Evolutionary conservation across 2,329 filamentous ascomycete genomes (phyloP), one percentile per base, ranked within the genome.

Genomic region (Leptosphaerulina australis): DNA sequence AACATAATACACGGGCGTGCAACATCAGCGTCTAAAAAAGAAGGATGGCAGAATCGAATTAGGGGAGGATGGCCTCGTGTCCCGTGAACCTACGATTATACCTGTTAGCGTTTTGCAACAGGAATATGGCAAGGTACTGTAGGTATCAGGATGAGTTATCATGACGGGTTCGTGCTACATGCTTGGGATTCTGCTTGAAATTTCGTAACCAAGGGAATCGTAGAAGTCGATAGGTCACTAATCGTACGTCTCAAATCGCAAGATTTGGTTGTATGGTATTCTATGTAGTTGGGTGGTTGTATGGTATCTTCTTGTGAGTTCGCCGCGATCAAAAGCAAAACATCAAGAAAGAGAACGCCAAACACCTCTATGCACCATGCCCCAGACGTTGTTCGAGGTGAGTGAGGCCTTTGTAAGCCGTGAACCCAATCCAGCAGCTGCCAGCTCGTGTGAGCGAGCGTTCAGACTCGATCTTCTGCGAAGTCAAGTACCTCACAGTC

Each of bases 401-500:
- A n/a, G n/a, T n/a, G n/a, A n/a, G n/a, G n/a, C n/a, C n/a, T n/a
- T n/a, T n/a, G n/a, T n/a, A n/a, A n/a, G n/a, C n/a, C n/a, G n/a
- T n/a, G 11, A 12, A 48, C 24, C 10, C 12, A 28, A 14, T n/a
- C n/a, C n/a, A n/a, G n/a, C n/a, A n/a, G n/a, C n/a, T n/a, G n/a
- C n/a, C n/a, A n/a, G n/a, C n/a, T n/a, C n/a, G n/a, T n/a, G n/a
- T n/a, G n/a, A n/a, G n/a, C 11, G 25, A 4, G 7, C 12, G 3
- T 4, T 68, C 53, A 74, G 0, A 83, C 81, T 34, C 81, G 72
- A 55, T 83, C 81, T 41, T 77, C 75, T 11, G 91, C 89, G 81
- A 94, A 95, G 75, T 96, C 91, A 56, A 96, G 81, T 49, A 96
- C 88, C 70, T 96, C 91, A 61, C 90, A 94, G 68, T 95, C 91